Evolutionary conservation across 169 alveolate species (phyloP).

Genomic region (Perkinsus chesapeaki): DNA sequence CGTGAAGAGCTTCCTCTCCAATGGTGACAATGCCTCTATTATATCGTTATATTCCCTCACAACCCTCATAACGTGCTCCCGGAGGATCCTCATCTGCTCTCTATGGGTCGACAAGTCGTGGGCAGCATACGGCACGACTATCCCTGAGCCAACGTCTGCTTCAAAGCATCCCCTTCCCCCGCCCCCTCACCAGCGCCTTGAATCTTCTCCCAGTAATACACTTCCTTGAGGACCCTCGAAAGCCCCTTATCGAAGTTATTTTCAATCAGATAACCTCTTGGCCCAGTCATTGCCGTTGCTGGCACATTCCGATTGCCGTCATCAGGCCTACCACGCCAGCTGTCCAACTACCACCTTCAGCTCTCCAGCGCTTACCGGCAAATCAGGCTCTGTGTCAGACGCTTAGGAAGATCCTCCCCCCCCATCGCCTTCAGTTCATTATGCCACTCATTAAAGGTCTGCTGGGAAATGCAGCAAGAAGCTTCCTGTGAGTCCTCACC

Average conservation of each 20-base stretch:
- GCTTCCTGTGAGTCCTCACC: background rate
- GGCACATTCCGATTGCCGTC: background rate
- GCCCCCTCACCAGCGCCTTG: constrained; percentile 52
- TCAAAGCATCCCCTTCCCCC: background rate
- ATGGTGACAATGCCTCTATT: constrained; percentile 51
- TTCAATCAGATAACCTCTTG: constrained; percentile 37
- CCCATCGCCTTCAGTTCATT: background rate
- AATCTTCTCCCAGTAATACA: constrained; percentile 74
- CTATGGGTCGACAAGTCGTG: constrained; percentile 55
- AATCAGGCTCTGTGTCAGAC: background rate
- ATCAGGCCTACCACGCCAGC: background rate
- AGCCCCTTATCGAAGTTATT: constrained; percentile 70
- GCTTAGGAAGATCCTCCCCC: background rate
- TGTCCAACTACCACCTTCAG: background rate
- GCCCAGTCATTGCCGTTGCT: background rate
- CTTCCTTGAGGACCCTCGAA: constrained; percentile 62
- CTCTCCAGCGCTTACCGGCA: background rate
- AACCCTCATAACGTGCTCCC: constrained; percentile 75
- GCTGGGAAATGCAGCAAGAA: background rate
- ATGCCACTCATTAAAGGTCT: background rate
- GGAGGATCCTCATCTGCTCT: constrained; percentile 64
- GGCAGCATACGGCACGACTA: constrained; percentile 52
- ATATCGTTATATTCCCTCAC: constrained; percentile 77
- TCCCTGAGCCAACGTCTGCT: background rate
- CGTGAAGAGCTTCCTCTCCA: constrained; percentile 58